Base-by-base conservation (phyloP, 164 flowering plant species). In the Santalum album region DNA sequence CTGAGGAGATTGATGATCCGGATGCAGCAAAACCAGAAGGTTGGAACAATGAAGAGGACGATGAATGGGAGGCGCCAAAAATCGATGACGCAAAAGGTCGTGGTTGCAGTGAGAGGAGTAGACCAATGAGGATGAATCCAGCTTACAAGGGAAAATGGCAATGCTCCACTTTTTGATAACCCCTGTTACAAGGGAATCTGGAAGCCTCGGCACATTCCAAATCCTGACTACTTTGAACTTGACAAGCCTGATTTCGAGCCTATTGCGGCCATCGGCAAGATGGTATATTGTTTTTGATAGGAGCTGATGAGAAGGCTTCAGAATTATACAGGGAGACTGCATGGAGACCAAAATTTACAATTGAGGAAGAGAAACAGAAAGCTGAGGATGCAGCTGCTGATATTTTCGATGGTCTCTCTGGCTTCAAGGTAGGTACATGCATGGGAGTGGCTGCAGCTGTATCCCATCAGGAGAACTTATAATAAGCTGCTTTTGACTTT, bases 21-120 rank as follows among this genome's bases (percentile, higher is more conserved):
- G 95, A 84, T 21, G 91, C 96, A 18, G 25, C 85, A 23, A 92
- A 89, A 57, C 99, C 99, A 0, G 97, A 92, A 65, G 99, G 89
- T 69, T 92, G 99, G 97, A 96, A 92, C 74, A 97, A 92, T 63
- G 97, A 92, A 19, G 99, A 87, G 73, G 99, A 92, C 74, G 99
- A 97, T 77, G 96, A 83, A 64, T 92, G 96, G 96, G 99, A 92
- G 70, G 86, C 96, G 19, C 99, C 96, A 21, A 89, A 87, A 68
- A 72, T 85, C 53, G 94, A 86, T 23, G 89, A 89, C 72, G 97
- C 95, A 0, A 82, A 82, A 5, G 96, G 79, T 23, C 96, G 96
- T 65, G 99, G 99, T 40, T 92, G 99, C 69, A 97, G 99, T 29
- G 96, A 87, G 64, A 89, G 99, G 99, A 92, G 89, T 79, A 87